phyloP scores from a whole-genome alignment of 2,329 filamentous ascomycete species.

The Nannizziopsis arthrosporioides region DNA sequence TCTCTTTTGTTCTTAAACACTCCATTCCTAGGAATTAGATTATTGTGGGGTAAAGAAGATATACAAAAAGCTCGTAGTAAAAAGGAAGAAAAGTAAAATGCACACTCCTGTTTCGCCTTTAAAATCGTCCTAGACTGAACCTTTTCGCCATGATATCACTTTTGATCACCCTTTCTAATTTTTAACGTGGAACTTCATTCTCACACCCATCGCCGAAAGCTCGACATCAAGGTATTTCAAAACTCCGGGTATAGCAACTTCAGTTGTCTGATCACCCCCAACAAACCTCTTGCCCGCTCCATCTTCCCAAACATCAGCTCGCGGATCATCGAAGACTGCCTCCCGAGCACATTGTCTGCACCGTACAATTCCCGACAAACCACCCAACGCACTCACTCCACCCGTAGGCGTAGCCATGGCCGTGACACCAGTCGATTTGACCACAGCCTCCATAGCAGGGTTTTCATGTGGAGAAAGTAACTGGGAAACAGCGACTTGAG shows the following conservation, averaged over 20 bases:
- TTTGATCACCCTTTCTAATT: slow-evolving; percentile 20
- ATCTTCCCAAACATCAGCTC: slow-evolving; percentile 77
- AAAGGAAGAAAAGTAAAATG: not conserved
- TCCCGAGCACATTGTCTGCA: slow-evolving; percentile 68
- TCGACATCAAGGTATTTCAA: slow-evolving; percentile 91
- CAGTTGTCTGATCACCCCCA: slow-evolving; percentile 79
- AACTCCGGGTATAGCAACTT: slow-evolving; percentile 86
- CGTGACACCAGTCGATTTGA: slow-evolving; percentile 11
- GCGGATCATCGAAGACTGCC: slow-evolving; percentile 50
- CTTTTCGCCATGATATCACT: not conserved
- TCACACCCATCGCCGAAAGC: slow-evolving; percentile 88
- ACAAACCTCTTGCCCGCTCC: slow-evolving; percentile 71
- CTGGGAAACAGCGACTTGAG: slow-evolving; percentile 45
- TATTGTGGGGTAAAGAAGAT: too few species aligned
- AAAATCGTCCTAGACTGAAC: not conserved
- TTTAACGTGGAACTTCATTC: slow-evolving; percentile 78
- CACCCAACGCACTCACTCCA: slow-evolving; percentile 49
- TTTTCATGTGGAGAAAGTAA: slow-evolving; percentile 15
- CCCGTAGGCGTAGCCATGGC: slow-evolving; percentile 43
- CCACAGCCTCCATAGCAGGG: slow-evolving; percentile 16
- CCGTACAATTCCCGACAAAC: slow-evolving; percentile 52
- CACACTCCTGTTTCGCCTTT: not conserved
- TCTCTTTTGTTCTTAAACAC: too few species aligned
- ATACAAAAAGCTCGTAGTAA: too few species aligned
- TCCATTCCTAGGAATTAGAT: too few species aligned